Percentiles rank a stretch among this genome's conserved stretches.
Conservation (phyloP, 768 basidiomycete species). For the Leucocoprinus sp. region DNA sequence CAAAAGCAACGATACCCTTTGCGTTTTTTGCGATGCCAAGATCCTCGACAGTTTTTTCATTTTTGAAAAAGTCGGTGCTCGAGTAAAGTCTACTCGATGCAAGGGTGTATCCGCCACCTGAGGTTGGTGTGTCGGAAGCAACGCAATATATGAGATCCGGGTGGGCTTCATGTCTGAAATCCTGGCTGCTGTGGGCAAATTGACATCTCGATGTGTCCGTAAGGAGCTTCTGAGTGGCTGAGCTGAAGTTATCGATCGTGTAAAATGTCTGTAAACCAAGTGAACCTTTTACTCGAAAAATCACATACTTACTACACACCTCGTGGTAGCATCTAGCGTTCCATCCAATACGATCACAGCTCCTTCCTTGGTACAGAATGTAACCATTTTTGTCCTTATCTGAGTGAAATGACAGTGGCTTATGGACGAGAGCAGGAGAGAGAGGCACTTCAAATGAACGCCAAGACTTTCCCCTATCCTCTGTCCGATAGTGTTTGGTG, state of each 20-base stretch:
- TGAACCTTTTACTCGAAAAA: slow-evolving; percentile 8
- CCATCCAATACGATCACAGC: slow-evolving; percentile 52
- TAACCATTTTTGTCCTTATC: slow-evolving; percentile 59
- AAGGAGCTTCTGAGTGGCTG: slow-evolving; percentile 50
- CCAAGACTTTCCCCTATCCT: slow-evolving; percentile 86
- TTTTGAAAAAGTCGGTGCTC: slow-evolving; percentile 76
- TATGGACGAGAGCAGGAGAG: slow-evolving; percentile 45
- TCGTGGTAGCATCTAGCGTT: slow-evolving; percentile 60
- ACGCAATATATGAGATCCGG: slow-evolving; percentile 82
- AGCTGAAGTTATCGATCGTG: slow-evolving; percentile 76
- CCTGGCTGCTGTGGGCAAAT: slow-evolving; percentile 81
- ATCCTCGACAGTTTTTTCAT: slow-evolving; percentile 62
- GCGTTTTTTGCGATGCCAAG: slow-evolving; percentile 82
- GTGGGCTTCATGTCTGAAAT: slow-evolving; percentile 74
- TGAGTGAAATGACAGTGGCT: slow-evolving; percentile 84
- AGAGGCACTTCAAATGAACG: slow-evolving; percentile 63
- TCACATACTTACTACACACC: slow-evolving; percentile 31
- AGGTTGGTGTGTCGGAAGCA: slow-evolving; percentile 61
- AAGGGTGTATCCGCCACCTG: slow-evolving; percentile 40
- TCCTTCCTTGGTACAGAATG: slow-evolving; percentile 72
- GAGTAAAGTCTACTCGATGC: slow-evolving; percentile 70
- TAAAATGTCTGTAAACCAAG: slow-evolving; percentile 63
- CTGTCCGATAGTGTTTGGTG: slow-evolving; percentile 80
- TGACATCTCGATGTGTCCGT: slow-evolving; percentile 70
- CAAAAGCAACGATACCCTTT: slow-evolving; percentile 85